Evolutionary conservation across 2,329 filamentous ascomycete species (phyloP).

Genomic region (Hypoxylon sp.): DNA sequence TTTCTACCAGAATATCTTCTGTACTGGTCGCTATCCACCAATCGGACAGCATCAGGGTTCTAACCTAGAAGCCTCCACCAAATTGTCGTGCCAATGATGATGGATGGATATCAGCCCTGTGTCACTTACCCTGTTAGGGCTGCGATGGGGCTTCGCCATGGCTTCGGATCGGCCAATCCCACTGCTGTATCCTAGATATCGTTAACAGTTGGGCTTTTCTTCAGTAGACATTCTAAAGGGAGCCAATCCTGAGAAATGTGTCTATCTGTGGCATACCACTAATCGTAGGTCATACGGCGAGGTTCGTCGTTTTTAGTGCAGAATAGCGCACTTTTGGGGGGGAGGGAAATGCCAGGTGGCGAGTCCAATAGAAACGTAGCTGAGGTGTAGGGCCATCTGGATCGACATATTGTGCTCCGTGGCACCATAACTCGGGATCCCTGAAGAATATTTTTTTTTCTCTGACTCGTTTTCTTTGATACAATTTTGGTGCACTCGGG

Average conservation of each 20-base stretch:
- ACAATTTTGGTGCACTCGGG: constrained; percentile 13
- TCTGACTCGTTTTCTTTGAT: no score
- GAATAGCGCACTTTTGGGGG: no score
- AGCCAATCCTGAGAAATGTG: neutral
- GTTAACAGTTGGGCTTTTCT: constrained; percentile 10
- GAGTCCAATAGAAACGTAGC: no score
- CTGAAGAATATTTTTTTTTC: no score
- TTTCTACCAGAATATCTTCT: neutral
- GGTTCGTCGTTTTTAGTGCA: no score
- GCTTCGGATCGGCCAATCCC: constrained; percentile 24
- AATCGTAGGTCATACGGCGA: no score
- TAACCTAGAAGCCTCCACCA: constrained; percentile 11
- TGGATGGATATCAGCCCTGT: constrained; percentile 24
- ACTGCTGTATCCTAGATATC: constrained; percentile 2
- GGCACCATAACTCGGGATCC: no score
- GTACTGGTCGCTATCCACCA: no score
- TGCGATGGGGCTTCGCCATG: constrained; percentile 19
- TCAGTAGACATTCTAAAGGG: constrained; percentile 1
- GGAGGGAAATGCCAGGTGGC: no score
- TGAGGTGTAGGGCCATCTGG: no score
- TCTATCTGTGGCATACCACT: neutral
- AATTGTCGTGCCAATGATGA: constrained; percentile 29
- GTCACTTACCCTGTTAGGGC: constrained; percentile 22
- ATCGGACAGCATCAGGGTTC: constrained; percentile 6
- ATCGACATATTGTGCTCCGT: no score